phyloP scores from a whole-genome alignment of 208 protist species.

The Trypanosoma scelopori region DNA sequence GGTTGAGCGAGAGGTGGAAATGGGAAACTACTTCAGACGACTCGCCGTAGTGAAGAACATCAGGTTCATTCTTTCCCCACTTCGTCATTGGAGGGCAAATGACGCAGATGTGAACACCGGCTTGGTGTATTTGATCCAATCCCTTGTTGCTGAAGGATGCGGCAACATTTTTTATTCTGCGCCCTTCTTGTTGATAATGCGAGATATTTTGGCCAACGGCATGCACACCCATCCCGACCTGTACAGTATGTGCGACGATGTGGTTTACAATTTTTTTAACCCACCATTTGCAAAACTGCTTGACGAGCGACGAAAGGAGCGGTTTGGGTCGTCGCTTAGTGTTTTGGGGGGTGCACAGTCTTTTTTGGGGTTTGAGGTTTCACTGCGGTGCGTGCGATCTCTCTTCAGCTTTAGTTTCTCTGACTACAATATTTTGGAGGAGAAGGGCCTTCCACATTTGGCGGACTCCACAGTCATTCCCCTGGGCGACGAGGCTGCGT shows the following conservation, averaged over 20 bases:
- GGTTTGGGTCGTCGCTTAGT: constrained; percentile 32
- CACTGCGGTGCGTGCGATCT: constrained; percentile 76
- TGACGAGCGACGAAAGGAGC: constrained; percentile 35
- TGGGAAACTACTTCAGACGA: constrained; percentile 70
- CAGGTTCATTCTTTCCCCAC: constrained; percentile 56
- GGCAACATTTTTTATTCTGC: constrained; percentile 72
- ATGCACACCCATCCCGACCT: constrained; percentile 64
- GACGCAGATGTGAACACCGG: constrained; percentile 79
- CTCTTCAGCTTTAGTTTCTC: constrained; percentile 73
- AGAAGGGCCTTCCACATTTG: constrained; percentile 69
- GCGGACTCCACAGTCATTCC: constrained; percentile 54
- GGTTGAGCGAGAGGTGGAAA: constrained; percentile 72
- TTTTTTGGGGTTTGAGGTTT: constrained; percentile 80
- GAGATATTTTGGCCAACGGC: constrained; percentile 70
- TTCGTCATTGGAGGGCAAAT: constrained; percentile 80
- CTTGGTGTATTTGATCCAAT: constrained; percentile 71
- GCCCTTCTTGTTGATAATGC: constrained; percentile 69
- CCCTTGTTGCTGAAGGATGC: constrained; percentile 51
- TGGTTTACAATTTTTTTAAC: constrained; percentile 89
- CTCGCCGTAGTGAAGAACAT: constrained; percentile 69
- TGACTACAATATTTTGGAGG: constrained; percentile 81
- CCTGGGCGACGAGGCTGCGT: constrained; percentile 20
- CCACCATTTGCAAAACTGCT: constrained; percentile 59
- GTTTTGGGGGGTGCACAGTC: constrained; percentile 69
- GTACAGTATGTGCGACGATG: constrained; percentile 72